Percentiles rank a stretch among this genome's conserved stretches.
Evolutionary conservation across 345 rosid genomes (phyloP).

Genomic region (Gossypium mustelinum): DNA sequence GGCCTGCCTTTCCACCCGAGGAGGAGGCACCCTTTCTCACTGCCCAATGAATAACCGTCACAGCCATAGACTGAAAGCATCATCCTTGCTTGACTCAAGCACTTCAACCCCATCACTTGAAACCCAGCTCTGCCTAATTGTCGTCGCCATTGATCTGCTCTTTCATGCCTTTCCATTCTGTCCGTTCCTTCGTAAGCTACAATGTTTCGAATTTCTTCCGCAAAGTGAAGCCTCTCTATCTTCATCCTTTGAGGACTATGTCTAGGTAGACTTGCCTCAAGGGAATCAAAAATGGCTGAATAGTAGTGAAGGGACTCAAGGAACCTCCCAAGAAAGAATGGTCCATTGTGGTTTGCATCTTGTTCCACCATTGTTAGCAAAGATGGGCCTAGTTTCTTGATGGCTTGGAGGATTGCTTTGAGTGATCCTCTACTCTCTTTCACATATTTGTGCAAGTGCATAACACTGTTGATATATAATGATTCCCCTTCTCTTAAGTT

Average conservation of each 20-base stretch:
- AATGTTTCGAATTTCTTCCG: constrained; percentile 53
- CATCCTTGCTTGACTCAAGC: constrained; percentile 53
- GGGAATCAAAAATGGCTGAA: constrained; percentile 61
- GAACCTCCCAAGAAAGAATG: constrained; percentile 62
- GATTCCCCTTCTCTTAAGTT: constrained; percentile 45
- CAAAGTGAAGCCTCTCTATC: constrained; percentile 50
- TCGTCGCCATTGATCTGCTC: constrained; percentile 66
- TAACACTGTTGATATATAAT: constrained; percentile 44
- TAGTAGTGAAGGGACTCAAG: constrained; percentile 70
- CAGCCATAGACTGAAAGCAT: constrained; percentile 57
- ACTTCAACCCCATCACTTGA: constrained; percentile 44
- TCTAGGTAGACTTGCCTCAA: constrained; percentile 50
- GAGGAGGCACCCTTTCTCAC: constrained; percentile 51
- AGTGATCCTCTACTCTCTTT: constrained; percentile 63
- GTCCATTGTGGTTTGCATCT: constrained; percentile 69
- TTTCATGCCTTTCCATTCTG: constrained; percentile 56
- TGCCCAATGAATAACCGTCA: constrained; percentile 48
- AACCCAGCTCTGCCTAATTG: constrained; percentile 65
- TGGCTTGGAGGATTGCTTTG: constrained; percentile 61
- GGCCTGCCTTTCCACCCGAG: constrained; percentile 73
- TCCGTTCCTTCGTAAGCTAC: constrained; percentile 48
- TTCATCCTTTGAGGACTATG: constrained; percentile 47
- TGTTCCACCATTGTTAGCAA: constrained; percentile 55
- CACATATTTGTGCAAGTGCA: constrained; percentile 58
- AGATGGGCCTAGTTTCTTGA: constrained; percentile 49